Conservation (phyloP, 2,329 filamentous ascomycete genomes). For the Amauroascus verrucosus region DNA sequence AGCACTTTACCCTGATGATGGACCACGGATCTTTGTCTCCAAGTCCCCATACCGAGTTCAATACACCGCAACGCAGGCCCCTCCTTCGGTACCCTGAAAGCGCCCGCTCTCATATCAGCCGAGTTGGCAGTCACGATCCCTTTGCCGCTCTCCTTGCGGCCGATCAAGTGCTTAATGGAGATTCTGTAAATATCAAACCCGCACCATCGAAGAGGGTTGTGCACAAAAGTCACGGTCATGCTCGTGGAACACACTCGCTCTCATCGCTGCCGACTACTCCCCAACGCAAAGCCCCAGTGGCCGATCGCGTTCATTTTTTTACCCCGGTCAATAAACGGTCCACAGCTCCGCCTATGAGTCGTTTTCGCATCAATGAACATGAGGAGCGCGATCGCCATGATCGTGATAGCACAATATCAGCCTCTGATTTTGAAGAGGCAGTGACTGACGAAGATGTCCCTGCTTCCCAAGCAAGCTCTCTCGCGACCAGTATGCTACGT, state of each 20-base stretch:
- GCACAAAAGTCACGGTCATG: conserved; percentile 50
- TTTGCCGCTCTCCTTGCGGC: conserved; percentile 68
- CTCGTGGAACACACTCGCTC: conserved; percentile 67
- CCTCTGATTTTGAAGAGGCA: conserved; percentile 43
- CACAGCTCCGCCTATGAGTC: conserved; percentile 26
- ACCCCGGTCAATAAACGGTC: conserved; percentile 46
- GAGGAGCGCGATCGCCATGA: conserved; percentile 51
- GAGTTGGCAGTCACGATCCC: conserved; percentile 49
- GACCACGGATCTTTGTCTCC: conserved; percentile 55
- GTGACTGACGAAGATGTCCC: conserved; percentile 56
- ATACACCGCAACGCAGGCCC: conserved; percentile 33
- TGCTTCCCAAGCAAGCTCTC: conserved; percentile 67
- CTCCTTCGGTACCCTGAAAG: conserved; percentile 34
- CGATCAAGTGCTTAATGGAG: conserved; percentile 66
- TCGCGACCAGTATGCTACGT: conserved; percentile 64
- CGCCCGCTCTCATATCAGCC: conserved; percentile 34
- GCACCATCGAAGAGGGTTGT: conserved; percentile 46
- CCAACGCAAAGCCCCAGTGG: conserved; percentile 43
- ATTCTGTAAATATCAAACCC: conserved; percentile 62
- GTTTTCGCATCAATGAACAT: conserved; percentile 21
- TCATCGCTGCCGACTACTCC: conserved; percentile 77
- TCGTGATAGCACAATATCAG: conserved; percentile 77
- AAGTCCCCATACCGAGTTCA: conserved; percentile 47
- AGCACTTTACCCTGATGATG: conserved; percentile 70
- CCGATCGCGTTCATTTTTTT: conserved; percentile 43